Evolutionary conservation across 768 basidiomycete genomes (phyloP).

Genomic region (Lepiota venenata): DNA sequence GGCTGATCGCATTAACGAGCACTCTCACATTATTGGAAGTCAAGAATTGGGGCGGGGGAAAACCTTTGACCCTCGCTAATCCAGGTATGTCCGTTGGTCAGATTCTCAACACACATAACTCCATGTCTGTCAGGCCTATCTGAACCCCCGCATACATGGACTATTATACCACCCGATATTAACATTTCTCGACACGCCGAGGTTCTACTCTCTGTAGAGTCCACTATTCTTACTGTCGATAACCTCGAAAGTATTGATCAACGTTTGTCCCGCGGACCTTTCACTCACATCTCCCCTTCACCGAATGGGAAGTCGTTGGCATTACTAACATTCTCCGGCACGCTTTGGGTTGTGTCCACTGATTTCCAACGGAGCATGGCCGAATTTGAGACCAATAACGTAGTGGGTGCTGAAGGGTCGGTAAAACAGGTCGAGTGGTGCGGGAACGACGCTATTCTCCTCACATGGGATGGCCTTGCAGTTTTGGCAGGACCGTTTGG

Average conservation of each 20-base stretch:
- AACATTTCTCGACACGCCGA: slow-evolving; percentile 90
- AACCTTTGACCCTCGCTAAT: slow-evolving; percentile 69
- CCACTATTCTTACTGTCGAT: slow-evolving; percentile 82
- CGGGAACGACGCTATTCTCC: slow-evolving; percentile 89
- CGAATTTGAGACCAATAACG: slow-evolving; percentile 72
- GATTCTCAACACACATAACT: slow-evolving; percentile 4
- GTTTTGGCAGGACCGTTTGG: slow-evolving; percentile 92
- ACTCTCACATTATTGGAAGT: slow-evolving; percentile 78
- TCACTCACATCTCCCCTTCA: slow-evolving; percentile 82
- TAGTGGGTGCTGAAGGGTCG: slow-evolving; percentile 50
- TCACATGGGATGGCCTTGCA: slow-evolving; percentile 77
- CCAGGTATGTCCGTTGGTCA: slow-evolving; percentile 49
- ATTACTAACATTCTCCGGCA: slow-evolving; percentile 65
- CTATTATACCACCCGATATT: slow-evolving; percentile 84
- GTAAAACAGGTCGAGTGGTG: slow-evolving; percentile 89
- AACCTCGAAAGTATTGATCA: slow-evolving; percentile 89
- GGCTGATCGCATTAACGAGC: slow-evolving; percentile 82
- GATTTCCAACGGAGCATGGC: slow-evolving; percentile 89
- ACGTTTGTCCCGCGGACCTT: slow-evolving; percentile 84
- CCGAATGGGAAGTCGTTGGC: slow-evolving; percentile 94
- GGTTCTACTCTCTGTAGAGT: slow-evolving; percentile 77
- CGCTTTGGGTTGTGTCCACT: slow-evolving; percentile 91
- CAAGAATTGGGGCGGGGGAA: slow-evolving; percentile 82
- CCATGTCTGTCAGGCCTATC: slow-evolving; percentile 50
- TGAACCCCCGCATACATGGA: slow-evolving; percentile 82